Base-by-base conservation (phyloP, 306 rosid species). In the Canavalia gladiata region DNA sequence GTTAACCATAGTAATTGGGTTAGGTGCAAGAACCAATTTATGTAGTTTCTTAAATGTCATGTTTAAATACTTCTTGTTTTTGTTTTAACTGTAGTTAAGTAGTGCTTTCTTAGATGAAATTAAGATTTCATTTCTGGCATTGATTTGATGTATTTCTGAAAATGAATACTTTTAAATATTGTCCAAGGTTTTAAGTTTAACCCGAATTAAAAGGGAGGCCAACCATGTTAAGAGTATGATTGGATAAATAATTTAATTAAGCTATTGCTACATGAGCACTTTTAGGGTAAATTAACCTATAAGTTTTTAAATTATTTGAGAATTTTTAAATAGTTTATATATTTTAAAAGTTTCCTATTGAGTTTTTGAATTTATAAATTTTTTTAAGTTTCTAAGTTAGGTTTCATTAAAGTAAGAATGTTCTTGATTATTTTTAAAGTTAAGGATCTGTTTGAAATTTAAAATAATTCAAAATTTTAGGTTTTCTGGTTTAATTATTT, bases 61-160 rank as follows among this genome's bases (percentile, higher is more conserved):
- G 33, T n/a, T 39, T 41, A 65, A 3, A 39, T 7, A n/a, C 18
- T 29, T 37, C 35, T 4, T 0, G 18, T 34, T 31, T 59, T 60
- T 11, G 11, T 31, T 41, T 30, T 30, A 3, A 30, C 1, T 59
- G n/a, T 11, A 33, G 25, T 34, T 31, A 28, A 31, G 33, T 9
- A 31, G 25, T 18, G 25, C 8, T 59, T 31, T 60, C 43, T 10
- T 33, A 35, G 30, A 35, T 34, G 25, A 12, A 11, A 62, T 63
- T 12, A 60, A 34, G 43, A 60, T 7, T 60, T 33, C 43, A 35
- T 49, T 2, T n/a, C 71, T 39, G 10, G 29, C 3, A 4, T 35
- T 64, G 31, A 64, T 64, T 64, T 6, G 31, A 12, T 65, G 71
- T 50, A 65, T n/a, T 65, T n/a, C 13, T 33, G n/a, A 41, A 12